Evolutionary conservation across 2,329 filamentous ascomycete species (phyloP), one percentile per base, ranked within the genome.

Genomic region (Aspergillus terreus): DNA sequence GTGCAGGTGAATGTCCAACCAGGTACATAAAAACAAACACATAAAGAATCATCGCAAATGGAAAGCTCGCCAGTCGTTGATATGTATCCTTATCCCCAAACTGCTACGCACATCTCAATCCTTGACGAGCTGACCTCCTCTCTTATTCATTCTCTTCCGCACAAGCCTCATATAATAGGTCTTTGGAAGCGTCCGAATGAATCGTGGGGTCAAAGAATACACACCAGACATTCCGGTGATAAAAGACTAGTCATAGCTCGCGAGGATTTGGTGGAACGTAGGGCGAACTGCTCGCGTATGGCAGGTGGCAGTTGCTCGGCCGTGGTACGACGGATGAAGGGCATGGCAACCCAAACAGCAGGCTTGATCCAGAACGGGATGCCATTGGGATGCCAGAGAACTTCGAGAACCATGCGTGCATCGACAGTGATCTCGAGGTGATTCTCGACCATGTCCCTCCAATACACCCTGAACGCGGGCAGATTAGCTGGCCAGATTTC

Each of bases 101-200:
- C 25, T 27, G 5, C 9, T 10, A 27, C 12, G 9, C 36, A 23
- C 19, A 42, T 4, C n/a, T 36, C 32, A 46, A 21, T 27, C 30
- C 44, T 51, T 51, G 5, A 51, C 30, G n/a, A 51, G 23, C 30
- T 51, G 46, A 5, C 49, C 49, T 14, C 49, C 49, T 14, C 49
- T 46, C 30, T 38, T 51, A 30, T n/a, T 44, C 49, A 51, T 51
- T 27, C 44, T 47, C 49, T 51, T 51, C 44, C 44, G 23, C 14
- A 47, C 12, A 36, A 51, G n/a, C 25, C 36, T 47, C 44, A 51
- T 27, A 10, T 44, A 51, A 21, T 51, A 47, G 0, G 36, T n/a
- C 30, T 47, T 51, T 19, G 40, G 49, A 43, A 40, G 36, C 15
- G 43, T 44, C 12, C 49, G 15, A 9, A 42, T 42, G 17, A 42